A percentile compares a stretch with the other conserved stretches of the same genome.
phyloP scores from a whole-genome alignment of 345 rosid species.

The Anastatica hierochuntica region DNA sequence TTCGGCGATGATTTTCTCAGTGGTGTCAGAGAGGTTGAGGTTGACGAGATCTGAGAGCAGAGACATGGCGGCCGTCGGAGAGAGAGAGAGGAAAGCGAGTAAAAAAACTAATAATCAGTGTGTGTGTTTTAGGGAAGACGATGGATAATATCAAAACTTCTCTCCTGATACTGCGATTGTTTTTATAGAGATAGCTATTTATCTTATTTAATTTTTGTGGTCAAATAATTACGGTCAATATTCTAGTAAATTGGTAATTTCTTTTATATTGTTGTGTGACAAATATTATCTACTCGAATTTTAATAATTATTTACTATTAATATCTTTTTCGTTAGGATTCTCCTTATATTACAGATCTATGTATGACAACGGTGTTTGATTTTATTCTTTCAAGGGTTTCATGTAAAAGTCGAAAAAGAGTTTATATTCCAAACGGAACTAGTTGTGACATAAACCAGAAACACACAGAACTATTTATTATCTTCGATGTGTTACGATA shows the following conservation, averaged over 20 bases:
- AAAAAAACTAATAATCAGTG: neutral
- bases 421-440: too few relatives aligned
- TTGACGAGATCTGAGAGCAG: slow-evolving; percentile 67
- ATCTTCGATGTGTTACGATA: neutral
- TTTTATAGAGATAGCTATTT: slow-evolving; percentile 24
- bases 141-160: neutral
- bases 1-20: slow-evolving; percentile 74
- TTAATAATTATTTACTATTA: too few relatives aligned
- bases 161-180: slow-evolving; percentile 8
- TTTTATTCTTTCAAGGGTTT: too few relatives aligned
- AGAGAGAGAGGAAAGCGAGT: neutral
- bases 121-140: slow-evolving; percentile 8
- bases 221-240: slow-evolving; percentile 9
- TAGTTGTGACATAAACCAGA: neutral
- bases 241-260: slow-evolving; percentile 2
- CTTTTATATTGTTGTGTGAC: too few relatives aligned
- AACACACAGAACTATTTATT: too few relatives aligned
- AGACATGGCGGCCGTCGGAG: slow-evolving; percentile 37
- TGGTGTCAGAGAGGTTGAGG: slow-evolving; percentile 66
- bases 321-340: too few relatives aligned
- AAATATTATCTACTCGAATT: too few relatives aligned
- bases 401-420: too few relatives aligned
- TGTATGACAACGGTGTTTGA: too few relatives aligned
- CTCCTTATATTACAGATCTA: too few relatives aligned
- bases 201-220: too few relatives aligned